These are phyloP conservation scores for Epichloe hybrida DNA, from an alignment of 2,329 filamentous ascomycete species.

Conservation along the genomic window DNA sequence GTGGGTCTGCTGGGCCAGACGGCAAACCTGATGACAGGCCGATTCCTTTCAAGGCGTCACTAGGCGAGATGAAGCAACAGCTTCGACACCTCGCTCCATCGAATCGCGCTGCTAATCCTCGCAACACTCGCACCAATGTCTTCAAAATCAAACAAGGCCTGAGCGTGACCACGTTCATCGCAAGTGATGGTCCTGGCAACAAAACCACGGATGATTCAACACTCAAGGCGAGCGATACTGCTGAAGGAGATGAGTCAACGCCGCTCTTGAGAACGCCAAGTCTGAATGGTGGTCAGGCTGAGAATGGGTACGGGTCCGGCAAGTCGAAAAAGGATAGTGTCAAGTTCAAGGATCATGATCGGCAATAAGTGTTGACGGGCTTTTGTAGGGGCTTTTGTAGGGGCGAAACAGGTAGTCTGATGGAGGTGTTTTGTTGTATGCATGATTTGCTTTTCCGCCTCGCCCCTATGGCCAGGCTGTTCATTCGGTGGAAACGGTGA, in stretches of 20 bases:
- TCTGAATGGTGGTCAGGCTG: conserved; percentile 4
- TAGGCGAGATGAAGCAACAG: conserved; percentile 49
- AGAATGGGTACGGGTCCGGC: conserved; percentile 6
- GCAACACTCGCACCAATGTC: conserved; percentile 46
- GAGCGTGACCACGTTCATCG: conserved; percentile 8
- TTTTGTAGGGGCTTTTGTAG: neutral
- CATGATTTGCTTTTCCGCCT: neutral
- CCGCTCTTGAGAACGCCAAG: conserved; percentile 6
- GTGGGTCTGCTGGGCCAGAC: conserved; percentile 41
- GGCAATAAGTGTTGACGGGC: neutral
- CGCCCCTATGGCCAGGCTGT: neutral
- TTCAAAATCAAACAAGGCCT: conserved; percentile 50
- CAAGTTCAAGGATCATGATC: neutral
- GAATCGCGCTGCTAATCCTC: conserved; percentile 50
- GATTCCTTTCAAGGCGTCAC: conserved; percentile 44
- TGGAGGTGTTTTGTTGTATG: neutral
- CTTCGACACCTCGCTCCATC: conserved; percentile 50
- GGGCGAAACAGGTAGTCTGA: neutral
- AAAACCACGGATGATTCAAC: conserved; percentile 3
- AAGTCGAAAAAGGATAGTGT: conserved; percentile 5
- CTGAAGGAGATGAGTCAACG: conserved; percentile 6
- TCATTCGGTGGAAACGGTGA: neutral
- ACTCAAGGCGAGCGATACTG: neutral
- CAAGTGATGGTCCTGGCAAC: conserved; percentile 1
- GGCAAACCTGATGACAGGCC: conserved; percentile 31